Percentiles rank a stretch among this genome's conserved stretches.
Evolutionary conservation across 371 early-diverging fungal species (phyloP).

Genomic region (Mucor racemosus): DNA sequence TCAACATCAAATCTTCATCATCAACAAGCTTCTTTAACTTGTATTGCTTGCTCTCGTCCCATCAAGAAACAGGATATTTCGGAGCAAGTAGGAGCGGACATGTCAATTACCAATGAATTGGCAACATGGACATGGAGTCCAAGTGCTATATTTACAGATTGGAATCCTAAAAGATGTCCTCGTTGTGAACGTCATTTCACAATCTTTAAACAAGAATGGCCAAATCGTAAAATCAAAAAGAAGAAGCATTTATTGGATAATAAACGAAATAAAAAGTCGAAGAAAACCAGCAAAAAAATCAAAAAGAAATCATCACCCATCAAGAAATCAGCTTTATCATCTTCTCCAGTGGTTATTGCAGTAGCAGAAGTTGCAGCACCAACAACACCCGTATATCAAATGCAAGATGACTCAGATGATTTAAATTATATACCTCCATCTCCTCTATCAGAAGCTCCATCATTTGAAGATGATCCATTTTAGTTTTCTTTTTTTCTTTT

Average conservation of each 20-base stretch:
- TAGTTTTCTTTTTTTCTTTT: not conserved
- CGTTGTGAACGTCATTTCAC: constrained; percentile 51
- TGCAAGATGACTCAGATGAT: constrained; percentile 29
- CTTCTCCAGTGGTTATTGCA: not conserved
- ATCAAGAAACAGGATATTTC: constrained; percentile 36
- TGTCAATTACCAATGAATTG: constrained; percentile 38
- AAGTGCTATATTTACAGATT: constrained; percentile 48
- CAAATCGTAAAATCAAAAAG: constrained; percentile 35
- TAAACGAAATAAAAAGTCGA: constrained; percentile 13
- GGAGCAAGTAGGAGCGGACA: constrained; percentile 34
- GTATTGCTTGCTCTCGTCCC: constrained; percentile 43
- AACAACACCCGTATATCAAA: constrained; percentile 18
- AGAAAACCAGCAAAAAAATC: constrained; percentile 8
- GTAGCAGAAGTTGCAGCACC: not conserved
- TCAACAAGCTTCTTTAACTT: constrained; percentile 42
- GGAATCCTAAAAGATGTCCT: constrained; percentile 51
- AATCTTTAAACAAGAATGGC: constrained; percentile 54
- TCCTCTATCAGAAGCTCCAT: constrained; percentile 25
- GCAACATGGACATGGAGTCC: constrained; percentile 61
- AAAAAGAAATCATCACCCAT: not conserved
- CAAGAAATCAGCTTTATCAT: not conserved
- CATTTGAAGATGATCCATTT: constrained; percentile 10
- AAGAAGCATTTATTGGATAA: constrained; percentile 3
- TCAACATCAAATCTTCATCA: constrained; percentile 5
- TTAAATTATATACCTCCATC: constrained; percentile 31